Evolutionary conservation across 2,329 filamentous ascomycete genomes (phyloP), one percentile per base, ranked within the genome.

Genomic region (Colletotrichum sp.): DNA sequence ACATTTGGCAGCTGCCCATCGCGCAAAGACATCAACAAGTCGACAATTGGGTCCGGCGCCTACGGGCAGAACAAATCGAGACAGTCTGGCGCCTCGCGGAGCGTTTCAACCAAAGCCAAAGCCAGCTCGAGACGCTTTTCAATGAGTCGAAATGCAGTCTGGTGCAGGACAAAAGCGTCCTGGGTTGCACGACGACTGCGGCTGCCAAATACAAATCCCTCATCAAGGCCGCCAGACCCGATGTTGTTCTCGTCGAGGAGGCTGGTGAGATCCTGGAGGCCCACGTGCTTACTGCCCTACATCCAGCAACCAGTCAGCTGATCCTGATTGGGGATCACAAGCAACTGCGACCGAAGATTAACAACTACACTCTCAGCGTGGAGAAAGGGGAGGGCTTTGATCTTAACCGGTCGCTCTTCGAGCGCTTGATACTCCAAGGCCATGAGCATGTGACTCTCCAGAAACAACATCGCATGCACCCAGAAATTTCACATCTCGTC

Each of bases 241-340:
- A 91, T 2, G 85, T 94, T 4, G 82, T 95, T 2, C 80, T 96
- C 0, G 90, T 94, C 0, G 94, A 95, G 81, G 94, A 95, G 82
- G 94, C 93, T 1, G 94, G 93, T 2, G 93, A 95, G 77, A 94
- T 95, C 5, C 85, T 95, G 0, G 94, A 95, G 81, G 87, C 88
- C 3, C 93, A 95, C 78, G 86, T 94, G 3, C 82, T 95, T 1
- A 90, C 93, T 0, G 90, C 93, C 0, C 79, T 95, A 72, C 85
- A 87, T 0, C 81, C 88, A 0, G 82, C 87, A 0, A 90, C 90
- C 0, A 89, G 93, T 75, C 92, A 95, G 52, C 80, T 95, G 2
- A 88, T 95, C 1, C 82, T 94, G 3, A 95, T 95, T 13, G 94
- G 94, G 1, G 94, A 95, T 70, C 93, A 95, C 80, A 90, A 93